A percentile compares a stretch with the other conserved stretches of the same genome.
These are phyloP conservation scores for Aspergillus quadricinctus DNA, from an alignment of 2,329 filamentous ascomycete species.

Conservation along the genomic window DNA sequence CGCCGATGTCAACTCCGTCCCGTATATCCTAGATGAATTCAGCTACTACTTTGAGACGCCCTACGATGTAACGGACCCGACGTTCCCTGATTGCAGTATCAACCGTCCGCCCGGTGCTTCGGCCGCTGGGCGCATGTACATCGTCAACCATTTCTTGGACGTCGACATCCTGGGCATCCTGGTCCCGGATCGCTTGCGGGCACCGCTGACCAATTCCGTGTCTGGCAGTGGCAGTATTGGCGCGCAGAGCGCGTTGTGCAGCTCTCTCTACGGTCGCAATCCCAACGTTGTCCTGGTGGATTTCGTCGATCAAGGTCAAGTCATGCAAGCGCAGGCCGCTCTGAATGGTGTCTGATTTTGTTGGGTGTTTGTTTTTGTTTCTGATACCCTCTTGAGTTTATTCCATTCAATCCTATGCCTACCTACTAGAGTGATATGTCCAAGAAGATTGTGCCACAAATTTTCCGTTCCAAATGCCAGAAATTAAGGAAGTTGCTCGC, in stretches of 20 bases:
- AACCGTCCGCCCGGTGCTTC: constrained; percentile 40
- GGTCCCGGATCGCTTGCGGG: constrained; percentile 40
- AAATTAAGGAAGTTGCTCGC: neutral
- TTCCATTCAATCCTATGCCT: neutral
- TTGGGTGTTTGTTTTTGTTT: neutral
- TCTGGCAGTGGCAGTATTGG: constrained; percentile 42
- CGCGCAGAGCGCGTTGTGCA: constrained; percentile 38
- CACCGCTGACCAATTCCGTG: constrained; percentile 41
- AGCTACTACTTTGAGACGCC: constrained; percentile 46
- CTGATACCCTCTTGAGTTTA: neutral
- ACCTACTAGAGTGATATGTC: neutral
- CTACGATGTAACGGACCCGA: constrained; percentile 38
- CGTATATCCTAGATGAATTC: constrained; percentile 43
- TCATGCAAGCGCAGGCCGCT: constrained; percentile 36
- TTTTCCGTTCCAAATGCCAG: neutral
- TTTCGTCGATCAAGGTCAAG: constrained; percentile 43
- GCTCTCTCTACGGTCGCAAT: constrained; percentile 32
- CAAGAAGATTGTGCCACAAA: neutral
- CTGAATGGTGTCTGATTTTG: constrained; percentile 35
- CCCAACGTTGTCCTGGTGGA: constrained; percentile 45
- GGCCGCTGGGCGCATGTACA: constrained; percentile 41
- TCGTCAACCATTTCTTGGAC: constrained; percentile 49
- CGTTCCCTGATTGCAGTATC: constrained; percentile 41
- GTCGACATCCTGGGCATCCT: constrained; percentile 38
- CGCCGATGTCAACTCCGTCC: constrained; percentile 33